Evolutionary conservation across 805 yeast species (phyloP), one percentile per base, ranked within the genome.

Genomic region (Komagataella populi): DNA sequence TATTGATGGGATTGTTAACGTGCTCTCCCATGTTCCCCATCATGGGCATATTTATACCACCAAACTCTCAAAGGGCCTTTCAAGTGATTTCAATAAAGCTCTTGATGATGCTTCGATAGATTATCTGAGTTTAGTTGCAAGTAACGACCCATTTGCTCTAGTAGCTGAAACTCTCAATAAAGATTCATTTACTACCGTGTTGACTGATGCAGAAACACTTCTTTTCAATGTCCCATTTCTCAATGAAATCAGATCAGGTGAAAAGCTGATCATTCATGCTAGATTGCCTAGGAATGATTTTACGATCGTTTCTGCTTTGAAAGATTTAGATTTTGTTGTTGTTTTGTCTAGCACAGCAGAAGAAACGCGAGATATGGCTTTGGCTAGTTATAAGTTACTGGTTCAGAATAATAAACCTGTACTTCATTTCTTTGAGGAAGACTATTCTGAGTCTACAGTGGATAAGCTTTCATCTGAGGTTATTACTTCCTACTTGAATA

Each of bases 261-360:
- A 30, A 3, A 10, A 30, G 39, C 39, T 30, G 4, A 82, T 84
- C n/a, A 65, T 84, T 51, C 85, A 82, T 59, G 80, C 81, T 44
- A 77, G 78, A 53, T 63, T 84, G 49, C 54, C 71, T n/a, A 64
- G 72, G 51, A 73, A 74, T 55, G 96, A 89, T 63, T 87, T 72
- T 66, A 79, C 85, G 23, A 69, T 77, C 14, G 76, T 87, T 23
- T 71, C 91, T n/a, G 76, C 87, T 6, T 70, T 85, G 57, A 81
- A 90, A 61, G 91, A 87, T 63, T 70, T 84, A 45, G 80, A 80
- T 14, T 76, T 73, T 57, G 75, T 80, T 6, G 71, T 84, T 22
- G 64, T 90, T 55, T 75, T 89, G 51, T 86, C 96, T n/a, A 81
- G 78, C 59, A 67, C 71, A 44, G 63, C 74, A 5, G 62, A 69